Evolutionary conservation across 1,139 yeast genomes (phyloP), one percentile per base, ranked within the genome.

Genomic region (Kodamaea arcana): DNA sequence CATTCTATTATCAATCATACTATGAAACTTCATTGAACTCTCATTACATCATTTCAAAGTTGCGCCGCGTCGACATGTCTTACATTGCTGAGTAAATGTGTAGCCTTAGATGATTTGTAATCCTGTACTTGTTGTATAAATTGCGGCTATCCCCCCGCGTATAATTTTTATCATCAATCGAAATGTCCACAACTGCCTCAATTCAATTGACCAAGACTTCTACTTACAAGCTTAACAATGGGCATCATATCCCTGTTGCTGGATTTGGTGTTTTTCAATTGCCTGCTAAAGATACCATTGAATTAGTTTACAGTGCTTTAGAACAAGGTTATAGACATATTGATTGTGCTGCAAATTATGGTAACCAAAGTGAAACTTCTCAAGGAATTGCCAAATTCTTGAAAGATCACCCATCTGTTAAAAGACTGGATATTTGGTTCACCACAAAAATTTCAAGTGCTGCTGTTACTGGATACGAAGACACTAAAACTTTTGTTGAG

Each of bases 281-380:
- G 18, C 55, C 65, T 2, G 39, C 36, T 3, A 43, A 43, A 1
- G 52, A 55, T 11, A 51, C 69, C 17, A 40, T 39, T 17, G 57
- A 54, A 4, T 47, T 58, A 27, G 69, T 65, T 3, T 60, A 62
- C 43, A 46, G 56, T 15, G 75, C 76, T 1, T 65, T 84, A 47
- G 63, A 68, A 24, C 63, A 56, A 17, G 94, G 94, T 0, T 83
- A 83, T 53, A 73, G 94, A 43, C 88, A 81, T 46, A 63, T 81
- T 33, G 88, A 81, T 48, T 65, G 80, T 4, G 88, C 87, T 2
- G 46, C 40, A 18, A 34, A 28, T 15, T 54, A 54, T 46, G 41
- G 42, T n/a, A 56, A 54, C 46, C 45, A 51, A 33, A 38, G 33
- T 13, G 51, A 51, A 31, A 35, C 51, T 2, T 56, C 56, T 3